A percentile compares a stretch with the other conserved stretches of the same genome.
Conservation (phyloP, 2,329 filamentous ascomycete species). For the Diatrype stigma region DNA sequence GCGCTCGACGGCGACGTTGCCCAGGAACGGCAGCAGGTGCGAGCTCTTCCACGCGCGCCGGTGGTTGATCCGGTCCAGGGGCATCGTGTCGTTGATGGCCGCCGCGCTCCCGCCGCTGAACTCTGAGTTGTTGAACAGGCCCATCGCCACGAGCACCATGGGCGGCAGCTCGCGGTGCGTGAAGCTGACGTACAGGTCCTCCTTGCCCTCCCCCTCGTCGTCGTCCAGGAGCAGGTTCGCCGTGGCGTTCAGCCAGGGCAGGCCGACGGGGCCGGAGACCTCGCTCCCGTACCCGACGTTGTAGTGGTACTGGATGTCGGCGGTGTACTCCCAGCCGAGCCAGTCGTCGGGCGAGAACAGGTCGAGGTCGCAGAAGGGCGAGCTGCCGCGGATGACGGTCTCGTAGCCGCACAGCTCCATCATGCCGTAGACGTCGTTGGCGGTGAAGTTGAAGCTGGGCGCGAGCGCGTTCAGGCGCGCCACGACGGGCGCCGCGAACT, state of each 20-base stretch:
- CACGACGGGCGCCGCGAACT: constrained; percentile 58
- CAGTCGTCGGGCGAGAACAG: constrained; percentile 59
- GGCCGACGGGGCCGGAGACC: constrained; percentile 54
- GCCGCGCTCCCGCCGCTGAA: constrained; percentile 46
- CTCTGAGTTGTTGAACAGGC: constrained; percentile 65
- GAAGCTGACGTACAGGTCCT: constrained; percentile 65
- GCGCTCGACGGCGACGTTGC: constrained; percentile 63
- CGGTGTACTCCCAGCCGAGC: constrained; percentile 63
- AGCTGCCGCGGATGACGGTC: constrained; percentile 57
- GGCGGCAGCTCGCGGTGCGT: constrained; percentile 67
- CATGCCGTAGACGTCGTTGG: constrained; percentile 60
- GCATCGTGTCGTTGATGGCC: constrained; percentile 60
- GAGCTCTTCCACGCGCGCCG: constrained; percentile 60
- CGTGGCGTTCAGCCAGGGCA: constrained; percentile 64
- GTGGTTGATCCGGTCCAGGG: constrained; percentile 57
- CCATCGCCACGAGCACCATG: constrained; percentile 62
- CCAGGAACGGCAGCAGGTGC: constrained; percentile 59
- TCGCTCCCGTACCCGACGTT: constrained; percentile 62
- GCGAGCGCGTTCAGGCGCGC: constrained; percentile 49
- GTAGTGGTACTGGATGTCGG: constrained; percentile 61
- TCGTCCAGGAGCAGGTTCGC: constrained; percentile 42
- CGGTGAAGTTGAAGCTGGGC: constrained; percentile 59
- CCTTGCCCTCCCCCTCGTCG: constrained; percentile 27
- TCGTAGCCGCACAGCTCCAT: constrained; percentile 65
- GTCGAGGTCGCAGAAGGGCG: constrained; percentile 56